phyloP scores from a whole-genome alignment of 805 yeast species.

The Komagataella kurtzmanii region DNA sequence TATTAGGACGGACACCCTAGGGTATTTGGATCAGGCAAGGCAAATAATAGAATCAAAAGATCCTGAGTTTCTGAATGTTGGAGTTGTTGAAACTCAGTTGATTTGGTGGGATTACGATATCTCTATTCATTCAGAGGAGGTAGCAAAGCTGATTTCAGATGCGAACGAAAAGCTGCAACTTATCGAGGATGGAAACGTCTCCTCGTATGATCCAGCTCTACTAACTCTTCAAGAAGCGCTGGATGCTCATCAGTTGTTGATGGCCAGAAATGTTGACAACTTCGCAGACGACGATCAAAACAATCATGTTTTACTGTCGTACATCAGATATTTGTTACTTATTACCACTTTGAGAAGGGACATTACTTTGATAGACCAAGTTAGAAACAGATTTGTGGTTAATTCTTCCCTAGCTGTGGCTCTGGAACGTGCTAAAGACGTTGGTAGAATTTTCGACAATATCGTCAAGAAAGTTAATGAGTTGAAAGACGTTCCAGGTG shows the following conservation, averaged over 20 bases:
- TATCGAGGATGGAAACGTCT: conserved; percentile 21
- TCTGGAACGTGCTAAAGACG: conserved; percentile 24
- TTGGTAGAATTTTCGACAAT: conserved; percentile 33
- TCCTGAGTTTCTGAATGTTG: conserved; percentile 19
- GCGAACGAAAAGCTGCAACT: conserved; percentile 18
- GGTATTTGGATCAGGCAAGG: conserved; percentile 23
- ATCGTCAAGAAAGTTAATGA: conserved; percentile 41
- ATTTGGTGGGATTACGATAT: conserved; percentile 49
- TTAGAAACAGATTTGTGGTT: conserved; percentile 10
- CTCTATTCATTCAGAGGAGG: conserved; percentile 50
- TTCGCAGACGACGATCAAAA: conserved; percentile 48
- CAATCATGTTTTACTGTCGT: conserved; percentile 64
- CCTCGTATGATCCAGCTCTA: conserved; percentile 42
- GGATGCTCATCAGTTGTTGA: conserved; percentile 41
- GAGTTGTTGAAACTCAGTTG: conserved; percentile 15
- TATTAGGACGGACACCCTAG: conserved; percentile 17
- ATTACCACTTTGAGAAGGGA: conserved; percentile 68
- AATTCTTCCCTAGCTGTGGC: conserved; percentile 11
- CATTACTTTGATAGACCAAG: conserved; percentile 23
- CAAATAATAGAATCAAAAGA: conserved; percentile 22
- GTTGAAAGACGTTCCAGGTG: conserved; percentile 80
- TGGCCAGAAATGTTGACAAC: conserved; percentile 28
- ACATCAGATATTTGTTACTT: conserved; percentile 53
- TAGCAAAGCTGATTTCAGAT: conserved; percentile 44
- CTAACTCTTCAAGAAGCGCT: conserved; percentile 60